These are phyloP conservation scores for Rhodocollybia butyracea DNA, from an alignment of 768 basidiomycete species.

Conservation along the genomic window DNA sequence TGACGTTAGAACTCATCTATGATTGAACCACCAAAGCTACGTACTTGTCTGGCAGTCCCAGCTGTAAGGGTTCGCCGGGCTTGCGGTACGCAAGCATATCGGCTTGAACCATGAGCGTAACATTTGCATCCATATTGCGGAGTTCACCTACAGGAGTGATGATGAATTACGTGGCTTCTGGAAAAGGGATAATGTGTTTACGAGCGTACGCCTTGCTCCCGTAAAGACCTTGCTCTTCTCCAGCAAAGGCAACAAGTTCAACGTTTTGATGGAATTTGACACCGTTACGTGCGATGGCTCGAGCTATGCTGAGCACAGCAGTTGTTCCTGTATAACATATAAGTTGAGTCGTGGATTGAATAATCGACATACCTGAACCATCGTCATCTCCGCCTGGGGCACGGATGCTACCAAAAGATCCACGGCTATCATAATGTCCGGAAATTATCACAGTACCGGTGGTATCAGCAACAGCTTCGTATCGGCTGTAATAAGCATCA, in stretches of 20 bases:
- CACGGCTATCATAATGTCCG: constrained; percentile 90
- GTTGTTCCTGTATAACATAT: constrained; percentile 32
- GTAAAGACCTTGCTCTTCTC: constrained; percentile 86
- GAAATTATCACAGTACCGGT: constrained; percentile 70
- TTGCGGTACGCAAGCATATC: constrained; percentile 90
- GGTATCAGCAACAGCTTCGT: constrained; percentile 50
- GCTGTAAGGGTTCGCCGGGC: constrained; percentile 74
- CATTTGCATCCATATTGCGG: constrained; percentile 52
- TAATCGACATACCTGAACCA: constrained; percentile 34
- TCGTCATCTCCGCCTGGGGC: constrained; percentile 58
- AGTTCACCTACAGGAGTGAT: constrained; percentile 46
- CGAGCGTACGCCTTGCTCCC: constrained; percentile 81
- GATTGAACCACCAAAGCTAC: constrained; percentile 18
- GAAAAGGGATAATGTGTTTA: constrained; percentile 33
- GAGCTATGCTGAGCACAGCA: constrained; percentile 78
- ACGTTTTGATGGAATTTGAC: constrained; percentile 75
- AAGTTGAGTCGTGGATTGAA: constrained; percentile 43
- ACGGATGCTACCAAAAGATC: constrained; percentile 75
- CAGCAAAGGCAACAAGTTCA: constrained; percentile 80
- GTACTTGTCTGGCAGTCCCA: constrained; percentile 74
- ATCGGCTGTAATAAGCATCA: constrained; percentile 42
- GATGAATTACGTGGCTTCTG: background rate
- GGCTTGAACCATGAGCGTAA: constrained; percentile 84
- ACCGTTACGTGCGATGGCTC: constrained; percentile 61
- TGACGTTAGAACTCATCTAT: background rate